Conservation (phyloP, 176 grass and related monocot species). For the Zizania latifolia region DNA sequence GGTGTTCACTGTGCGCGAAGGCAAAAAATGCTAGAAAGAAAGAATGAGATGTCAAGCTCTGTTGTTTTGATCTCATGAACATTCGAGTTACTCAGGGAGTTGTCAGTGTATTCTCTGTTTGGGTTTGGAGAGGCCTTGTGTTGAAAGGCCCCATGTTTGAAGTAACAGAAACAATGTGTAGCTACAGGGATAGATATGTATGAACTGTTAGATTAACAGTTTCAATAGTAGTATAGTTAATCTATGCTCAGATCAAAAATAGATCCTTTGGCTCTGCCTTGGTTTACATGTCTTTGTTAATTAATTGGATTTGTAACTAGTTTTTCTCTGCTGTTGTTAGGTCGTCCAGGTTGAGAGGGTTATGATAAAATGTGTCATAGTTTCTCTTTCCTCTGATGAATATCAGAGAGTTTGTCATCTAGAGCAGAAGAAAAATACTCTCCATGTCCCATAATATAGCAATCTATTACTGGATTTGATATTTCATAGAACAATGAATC, state of each 20-base stretch:
- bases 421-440: no score
- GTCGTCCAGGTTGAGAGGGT: no score
- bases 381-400: no score
- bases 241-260: not conserved
- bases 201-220: conserved; percentile 1
- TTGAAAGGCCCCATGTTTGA: conserved; percentile 29
- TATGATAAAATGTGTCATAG: no score
- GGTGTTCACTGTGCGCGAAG: no score
- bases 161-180: conserved; percentile 12
- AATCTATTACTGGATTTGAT: no score
- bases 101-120: conserved; percentile 1
- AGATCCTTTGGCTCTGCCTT: no score
- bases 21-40: not conserved
- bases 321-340: no score
- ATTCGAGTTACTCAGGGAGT: not conserved
- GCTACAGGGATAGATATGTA: not conserved
- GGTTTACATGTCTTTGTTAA: not conserved
- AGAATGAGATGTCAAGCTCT: not conserved
- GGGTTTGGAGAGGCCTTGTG: conserved; percentile 29
- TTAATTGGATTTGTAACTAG: not conserved
- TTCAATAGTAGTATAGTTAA: not conserved
- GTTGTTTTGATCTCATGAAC: conserved; percentile 8
- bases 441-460: no score
- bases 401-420: no score
- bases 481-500: no score